A percentile compares a stretch with the other conserved stretches of the same genome.
phyloP scores from a whole-genome alignment of 2,329 filamentous ascomycete genomes.

The Seiridium cupressi region DNA sequence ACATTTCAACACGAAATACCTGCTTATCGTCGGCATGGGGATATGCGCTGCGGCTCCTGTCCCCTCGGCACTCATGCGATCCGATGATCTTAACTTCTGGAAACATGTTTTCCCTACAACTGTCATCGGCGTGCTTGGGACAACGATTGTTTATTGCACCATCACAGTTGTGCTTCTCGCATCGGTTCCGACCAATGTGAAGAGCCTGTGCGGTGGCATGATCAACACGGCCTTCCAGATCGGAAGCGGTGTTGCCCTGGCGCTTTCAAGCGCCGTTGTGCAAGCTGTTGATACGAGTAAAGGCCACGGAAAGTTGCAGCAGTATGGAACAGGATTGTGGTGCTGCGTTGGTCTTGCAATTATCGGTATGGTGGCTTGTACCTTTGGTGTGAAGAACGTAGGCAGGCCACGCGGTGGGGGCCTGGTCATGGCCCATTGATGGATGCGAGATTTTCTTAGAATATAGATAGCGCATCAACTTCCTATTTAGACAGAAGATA shows the following conservation, averaged over 20 bases:
- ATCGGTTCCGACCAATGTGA: conserved; percentile 37
- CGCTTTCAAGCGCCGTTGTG: conserved; percentile 16
- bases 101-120: conserved; percentile 35
- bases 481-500: too few species aligned
- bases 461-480: too few species aligned
- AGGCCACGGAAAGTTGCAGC: conserved; percentile 26
- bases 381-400: conserved; percentile 20
- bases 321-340: conserved; percentile 39
- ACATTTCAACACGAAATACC: conserved; percentile 33
- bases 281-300: conserved; percentile 36
- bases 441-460: neutral
- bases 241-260: conserved; percentile 1
- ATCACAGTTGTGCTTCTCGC: conserved; percentile 38
- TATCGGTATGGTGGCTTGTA: conserved; percentile 26
- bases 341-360: conserved; percentile 38
- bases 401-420: neutral
- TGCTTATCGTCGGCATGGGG: conserved; percentile 31
- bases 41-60: conserved; percentile 35
- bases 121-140: conserved; percentile 35
- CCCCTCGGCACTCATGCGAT: conserved; percentile 24
- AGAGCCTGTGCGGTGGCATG: conserved; percentile 23
- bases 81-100: conserved; percentile 26
- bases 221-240: conserved; percentile 6
- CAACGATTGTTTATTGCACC: conserved; percentile 38
- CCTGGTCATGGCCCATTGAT: neutral